phyloP scores from a whole-genome alignment of 495 filamentous ascomycete genomes.

The Podospora comata region DNA sequence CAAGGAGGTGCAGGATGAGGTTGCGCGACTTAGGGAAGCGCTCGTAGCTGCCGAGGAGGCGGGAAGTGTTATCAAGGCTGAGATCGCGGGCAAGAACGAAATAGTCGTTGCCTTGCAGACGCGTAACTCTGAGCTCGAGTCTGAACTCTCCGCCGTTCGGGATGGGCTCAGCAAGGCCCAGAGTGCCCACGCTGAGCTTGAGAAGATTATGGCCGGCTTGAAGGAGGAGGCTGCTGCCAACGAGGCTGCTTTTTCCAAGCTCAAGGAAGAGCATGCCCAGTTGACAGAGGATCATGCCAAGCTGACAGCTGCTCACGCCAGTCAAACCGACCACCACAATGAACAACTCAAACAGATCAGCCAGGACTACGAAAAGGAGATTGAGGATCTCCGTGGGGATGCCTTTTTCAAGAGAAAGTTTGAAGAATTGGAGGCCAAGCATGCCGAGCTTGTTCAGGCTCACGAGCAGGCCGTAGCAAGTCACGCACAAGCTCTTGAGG shows the following conservation, averaged over 20 bases:
- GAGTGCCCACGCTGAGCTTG: constrained; percentile 39
- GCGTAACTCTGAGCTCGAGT: constrained; percentile 37
- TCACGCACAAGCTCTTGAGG: constrained; percentile 41
- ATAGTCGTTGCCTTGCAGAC: constrained; percentile 36
- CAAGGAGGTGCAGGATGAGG: constrained; percentile 43
- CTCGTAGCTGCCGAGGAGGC: constrained; percentile 34
- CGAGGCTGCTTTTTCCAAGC: constrained; percentile 43
- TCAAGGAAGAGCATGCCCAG: constrained; percentile 45
- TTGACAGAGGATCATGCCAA: constrained; percentile 40
- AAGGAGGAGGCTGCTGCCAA: constrained; percentile 37
- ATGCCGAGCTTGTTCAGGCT: constrained; percentile 42
- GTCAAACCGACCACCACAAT: constrained; percentile 40
- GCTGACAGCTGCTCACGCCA: constrained; percentile 31
- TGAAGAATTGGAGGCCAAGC: constrained; percentile 47
- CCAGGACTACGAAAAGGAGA: constrained; percentile 54
- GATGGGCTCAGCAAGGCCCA: constrained; percentile 37
- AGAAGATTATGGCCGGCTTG: constrained; percentile 38
- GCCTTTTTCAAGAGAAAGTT: constrained; percentile 55
- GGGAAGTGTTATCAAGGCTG: constrained; percentile 40
- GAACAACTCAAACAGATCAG: constrained; percentile 50
- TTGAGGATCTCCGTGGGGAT: constrained; percentile 54
- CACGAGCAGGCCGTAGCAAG: constrained; percentile 37
- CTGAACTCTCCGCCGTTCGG: constrained; percentile 37
- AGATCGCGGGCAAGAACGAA: constrained; percentile 32
- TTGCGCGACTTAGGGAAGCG: constrained; percentile 42